Conservation (phyloP, 2,329 filamentous ascomycete species). For the Ambrosiella beaveri region DNA sequence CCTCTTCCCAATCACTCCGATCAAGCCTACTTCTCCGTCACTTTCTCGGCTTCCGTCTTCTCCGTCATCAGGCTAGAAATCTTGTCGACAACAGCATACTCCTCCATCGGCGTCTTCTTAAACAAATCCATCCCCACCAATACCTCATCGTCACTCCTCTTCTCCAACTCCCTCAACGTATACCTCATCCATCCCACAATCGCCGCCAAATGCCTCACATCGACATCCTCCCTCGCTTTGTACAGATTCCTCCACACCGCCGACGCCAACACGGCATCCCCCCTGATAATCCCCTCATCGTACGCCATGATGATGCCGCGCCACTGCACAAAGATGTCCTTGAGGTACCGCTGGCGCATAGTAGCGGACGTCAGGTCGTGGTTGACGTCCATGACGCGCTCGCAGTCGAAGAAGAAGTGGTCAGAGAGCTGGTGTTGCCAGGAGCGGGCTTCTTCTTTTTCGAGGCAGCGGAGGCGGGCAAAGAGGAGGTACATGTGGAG, state of each 20-base stretch:
- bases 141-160: constrained; percentile 28
- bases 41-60: constrained; percentile 7
- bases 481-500: constrained; percentile 88
- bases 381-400: constrained; percentile 64
- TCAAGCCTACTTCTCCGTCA: neutral
- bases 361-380: constrained; percentile 50
- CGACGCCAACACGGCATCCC: constrained; percentile 59
- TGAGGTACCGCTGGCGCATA: constrained; percentile 49
- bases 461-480: constrained; percentile 65
- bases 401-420: constrained; percentile 84
- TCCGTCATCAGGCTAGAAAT: constrained; percentile 7
- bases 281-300: constrained; percentile 62
- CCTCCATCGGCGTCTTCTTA: constrained; percentile 19
- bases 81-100: constrained; percentile 11
- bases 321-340: constrained; percentile 90
- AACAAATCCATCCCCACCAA: constrained; percentile 26
- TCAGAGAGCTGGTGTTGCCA: constrained; percentile 88
- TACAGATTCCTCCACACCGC: constrained; percentile 91
- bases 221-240: constrained; percentile 43
- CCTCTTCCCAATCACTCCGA: neutral
- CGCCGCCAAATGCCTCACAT: constrained; percentile 33
- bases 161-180: constrained; percentile 30
- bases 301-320: constrained; percentile 70
- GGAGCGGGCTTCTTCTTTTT: constrained; percentile 46
- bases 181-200: constrained; percentile 40